Evolutionary conservation across 805 yeast species (phyloP), one percentile per base, ranked within the genome.

Genomic region (Pichia pseudocactophila): DNA sequence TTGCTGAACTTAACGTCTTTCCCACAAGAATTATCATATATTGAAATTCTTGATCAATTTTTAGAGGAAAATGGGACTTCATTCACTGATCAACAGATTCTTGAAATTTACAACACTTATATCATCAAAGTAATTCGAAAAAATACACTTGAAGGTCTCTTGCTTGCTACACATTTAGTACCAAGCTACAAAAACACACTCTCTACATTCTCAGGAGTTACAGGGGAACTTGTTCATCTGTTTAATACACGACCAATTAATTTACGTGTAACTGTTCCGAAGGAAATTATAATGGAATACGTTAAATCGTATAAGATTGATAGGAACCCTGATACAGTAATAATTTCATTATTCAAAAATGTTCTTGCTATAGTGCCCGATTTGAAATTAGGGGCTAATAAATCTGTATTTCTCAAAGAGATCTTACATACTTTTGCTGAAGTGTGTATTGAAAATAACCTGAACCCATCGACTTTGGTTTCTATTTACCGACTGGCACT

Each of bases 401-500:
- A 22, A 22, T 22, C 25, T 22, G 17, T 22, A 1, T 33, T 37
- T 30, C n/a, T 17, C 6, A n/a, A 4, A n/a, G n/a, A 7, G 7
- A 4, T 33, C 7, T 41, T 41, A 19, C 32, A 26, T 11, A 17
- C 3, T 32, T 41, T 41, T 25, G 37, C 36, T 16, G 16, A 18
- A n/a, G 3, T 26, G 10, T 16, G 38, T 13, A 20, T 40, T 13
- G 16, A 28, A 19, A 40, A 35, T 1, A 13, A 22, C 2, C 17
- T 37, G 16, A 17, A 25, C 17, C 41, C 41, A 5, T 11, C 26
- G 3, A 37, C 41, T 8, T 22, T 41, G 18, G 17, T 11, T 16
- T 27, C 20, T 12, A 12, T 41, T 30, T 41, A 37, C 19, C 37
- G 37, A 37, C 16, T 33, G n/a, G 40, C 41, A 16, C 34, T 37